Percentiles rank a stretch among this genome's conserved stretches.
Conservation (phyloP, 345 rosid genomes). For the Geranium rotundifolium region DNA sequence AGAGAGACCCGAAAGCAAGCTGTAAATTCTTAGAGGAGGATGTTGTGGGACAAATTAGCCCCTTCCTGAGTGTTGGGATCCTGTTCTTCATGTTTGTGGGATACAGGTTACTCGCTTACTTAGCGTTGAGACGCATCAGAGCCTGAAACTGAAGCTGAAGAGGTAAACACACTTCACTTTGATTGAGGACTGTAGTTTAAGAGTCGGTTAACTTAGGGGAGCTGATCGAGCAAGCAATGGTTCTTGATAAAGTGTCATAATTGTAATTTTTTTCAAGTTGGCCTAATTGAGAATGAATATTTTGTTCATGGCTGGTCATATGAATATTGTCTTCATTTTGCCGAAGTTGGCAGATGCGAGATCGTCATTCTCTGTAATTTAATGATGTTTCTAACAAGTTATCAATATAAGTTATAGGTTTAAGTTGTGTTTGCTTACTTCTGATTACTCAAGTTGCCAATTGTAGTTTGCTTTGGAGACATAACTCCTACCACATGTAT, state of each 20-base stretch:
- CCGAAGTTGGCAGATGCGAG: too few species aligned
- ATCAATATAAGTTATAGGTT: too few species aligned
- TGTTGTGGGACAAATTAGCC: conserved; percentile 49
- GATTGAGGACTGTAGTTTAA: too few species aligned
- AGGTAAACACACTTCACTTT: too few species aligned
- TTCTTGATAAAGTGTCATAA: not conserved
- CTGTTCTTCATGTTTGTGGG: conserved; percentile 68
- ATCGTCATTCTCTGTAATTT: too few species aligned
- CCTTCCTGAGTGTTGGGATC: conserved; percentile 28
- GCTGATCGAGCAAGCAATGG: not conserved
- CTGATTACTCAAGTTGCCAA: too few species aligned
- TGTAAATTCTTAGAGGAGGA: conserved; percentile 65
- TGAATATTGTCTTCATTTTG: too few species aligned
- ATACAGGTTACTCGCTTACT: conserved; percentile 69
- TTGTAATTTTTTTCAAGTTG: not conserved
- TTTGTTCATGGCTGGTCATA: not conserved
- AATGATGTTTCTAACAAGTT: too few species aligned
- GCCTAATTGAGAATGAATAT: not conserved
- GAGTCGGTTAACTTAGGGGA: not conserved
- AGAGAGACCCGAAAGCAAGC: conserved; percentile 10
- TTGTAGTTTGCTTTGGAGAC: too few species aligned
- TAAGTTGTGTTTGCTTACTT: too few species aligned
- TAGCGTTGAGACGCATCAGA: conserved; percentile 58
- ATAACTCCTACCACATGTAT: too few species aligned
- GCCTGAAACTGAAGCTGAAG: conserved; percentile 7